Evolutionary conservation across 2,329 filamentous ascomycete species (phyloP).

Genomic region (Aspergillus unguis): DNA sequence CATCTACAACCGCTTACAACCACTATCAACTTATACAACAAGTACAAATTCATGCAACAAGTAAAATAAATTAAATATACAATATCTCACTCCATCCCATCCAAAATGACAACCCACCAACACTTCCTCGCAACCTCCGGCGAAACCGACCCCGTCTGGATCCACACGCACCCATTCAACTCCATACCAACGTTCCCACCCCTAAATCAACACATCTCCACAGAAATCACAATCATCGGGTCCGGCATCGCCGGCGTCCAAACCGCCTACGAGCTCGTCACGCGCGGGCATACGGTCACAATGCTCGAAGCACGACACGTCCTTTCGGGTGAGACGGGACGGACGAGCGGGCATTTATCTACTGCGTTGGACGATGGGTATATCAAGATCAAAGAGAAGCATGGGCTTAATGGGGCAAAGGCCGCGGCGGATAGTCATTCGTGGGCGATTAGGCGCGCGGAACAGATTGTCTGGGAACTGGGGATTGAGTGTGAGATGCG

Average conservation of each 20-base stretch:
- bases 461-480: slow-evolving; percentile 48
- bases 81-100: neutral
- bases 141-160: slow-evolving; percentile 52
- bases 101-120: neutral
- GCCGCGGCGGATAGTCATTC: slow-evolving; percentile 53
- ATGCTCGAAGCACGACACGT: slow-evolving; percentile 56
- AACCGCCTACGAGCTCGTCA: slow-evolving; percentile 53
- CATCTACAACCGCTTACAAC: too few species aligned
- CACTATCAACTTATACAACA: too few species aligned
- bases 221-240: slow-evolving; percentile 52
- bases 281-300: slow-evolving; percentile 48
- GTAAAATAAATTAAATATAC: too few species aligned
- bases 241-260: slow-evolving; percentile 54
- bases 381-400: slow-evolving; percentile 50
- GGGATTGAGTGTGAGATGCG: slow-evolving; percentile 58
- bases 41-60: too few species aligned
- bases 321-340: slow-evolving; percentile 51
- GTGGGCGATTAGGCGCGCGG: slow-evolving; percentile 53
- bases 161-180: slow-evolving; percentile 48
- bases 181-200: slow-evolving; percentile 44
- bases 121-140: slow-evolving; percentile 45
- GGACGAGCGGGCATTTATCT: slow-evolving; percentile 55
- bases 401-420: slow-evolving; percentile 49
- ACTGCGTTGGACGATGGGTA: slow-evolving; percentile 56
- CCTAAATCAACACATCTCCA: slow-evolving; percentile 44